phyloP scores from a whole-genome alignment of 441 rosid species.

The Gossypium schwendimanii region DNA sequence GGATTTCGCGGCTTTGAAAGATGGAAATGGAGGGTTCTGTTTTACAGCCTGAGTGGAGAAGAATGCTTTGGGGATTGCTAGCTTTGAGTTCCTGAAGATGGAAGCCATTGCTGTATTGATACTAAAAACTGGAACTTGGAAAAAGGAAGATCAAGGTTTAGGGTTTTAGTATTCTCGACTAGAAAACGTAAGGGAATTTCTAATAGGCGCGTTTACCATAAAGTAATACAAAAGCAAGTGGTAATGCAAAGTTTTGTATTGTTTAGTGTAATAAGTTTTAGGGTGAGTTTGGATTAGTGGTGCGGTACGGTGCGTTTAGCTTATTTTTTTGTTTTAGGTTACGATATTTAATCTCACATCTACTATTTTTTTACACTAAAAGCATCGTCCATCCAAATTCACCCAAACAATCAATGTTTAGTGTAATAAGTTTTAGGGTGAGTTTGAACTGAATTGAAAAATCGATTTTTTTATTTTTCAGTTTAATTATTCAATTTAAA shows the following conservation, averaged over 20 bases:
- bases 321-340: no score
- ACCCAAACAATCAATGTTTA: background rate
- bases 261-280: background rate
- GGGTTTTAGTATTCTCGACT: slow-evolving; percentile 1
- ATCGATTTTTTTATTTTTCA: no score
- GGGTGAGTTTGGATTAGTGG: background rate
- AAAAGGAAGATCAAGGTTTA: slow-evolving; percentile 2
- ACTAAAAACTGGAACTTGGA: background rate
- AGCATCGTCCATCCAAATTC: rapidly evolving
- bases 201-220: background rate
- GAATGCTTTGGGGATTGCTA: slow-evolving; percentile 9
- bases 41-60: slow-evolving; percentile 14
- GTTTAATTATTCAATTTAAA: no score
- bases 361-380: no score
- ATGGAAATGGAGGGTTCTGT: slow-evolving; percentile 14
- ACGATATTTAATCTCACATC: rapidly evolving
- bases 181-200: background rate
- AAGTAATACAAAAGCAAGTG: background rate
- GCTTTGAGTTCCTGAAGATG: slow-evolving; percentile 14
- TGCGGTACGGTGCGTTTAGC: rapidly evolving
- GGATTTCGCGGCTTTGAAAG: slow-evolving; percentile 24
- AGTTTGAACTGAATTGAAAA: no score
- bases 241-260: background rate
- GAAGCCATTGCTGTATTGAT: slow-evolving; percentile 21
- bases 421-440: background rate